Conservation (phyloP, 192 early-diverging fungal genomes). For the Coemansia sp. region DNA sequence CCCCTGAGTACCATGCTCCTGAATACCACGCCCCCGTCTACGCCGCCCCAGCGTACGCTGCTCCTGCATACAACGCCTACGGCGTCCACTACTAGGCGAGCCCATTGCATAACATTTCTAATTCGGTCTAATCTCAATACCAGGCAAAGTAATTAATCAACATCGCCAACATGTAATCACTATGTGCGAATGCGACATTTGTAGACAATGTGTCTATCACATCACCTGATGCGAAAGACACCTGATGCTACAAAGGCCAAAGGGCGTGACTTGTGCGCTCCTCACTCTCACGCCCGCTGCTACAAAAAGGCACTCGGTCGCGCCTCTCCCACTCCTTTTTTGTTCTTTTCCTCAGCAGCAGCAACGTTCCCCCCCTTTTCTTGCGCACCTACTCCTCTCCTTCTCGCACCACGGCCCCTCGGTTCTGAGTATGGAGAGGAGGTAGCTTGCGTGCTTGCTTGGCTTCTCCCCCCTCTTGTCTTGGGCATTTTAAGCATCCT, state of each 20-base stretch:
- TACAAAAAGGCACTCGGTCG: background rate
- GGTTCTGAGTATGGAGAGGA: background rate
- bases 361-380: background rate
- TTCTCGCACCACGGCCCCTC: background rate
- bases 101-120: background rate
- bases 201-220: background rate
- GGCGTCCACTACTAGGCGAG: background rate
- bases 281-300: background rate
- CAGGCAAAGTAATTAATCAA: conserved; percentile 1
- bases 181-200: background rate
- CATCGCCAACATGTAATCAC: background rate
- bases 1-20: conserved; percentile 11
- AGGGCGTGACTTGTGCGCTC: background rate
- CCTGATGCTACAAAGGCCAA: background rate
- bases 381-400: background rate
- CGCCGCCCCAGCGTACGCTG: conserved; percentile 11
- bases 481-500: background rate
- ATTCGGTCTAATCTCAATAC: background rate
- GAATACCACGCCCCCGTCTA: conserved; percentile 20
- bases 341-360: background rate
- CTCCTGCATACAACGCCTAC: conserved; percentile 11
- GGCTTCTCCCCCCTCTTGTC: background rate
- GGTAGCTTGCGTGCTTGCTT: background rate
- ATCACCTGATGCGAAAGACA: background rate
- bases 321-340: background rate